phyloP scores from a whole-genome alignment of 805 yeast species.

The Myxozyma lipomycoides region DNA sequence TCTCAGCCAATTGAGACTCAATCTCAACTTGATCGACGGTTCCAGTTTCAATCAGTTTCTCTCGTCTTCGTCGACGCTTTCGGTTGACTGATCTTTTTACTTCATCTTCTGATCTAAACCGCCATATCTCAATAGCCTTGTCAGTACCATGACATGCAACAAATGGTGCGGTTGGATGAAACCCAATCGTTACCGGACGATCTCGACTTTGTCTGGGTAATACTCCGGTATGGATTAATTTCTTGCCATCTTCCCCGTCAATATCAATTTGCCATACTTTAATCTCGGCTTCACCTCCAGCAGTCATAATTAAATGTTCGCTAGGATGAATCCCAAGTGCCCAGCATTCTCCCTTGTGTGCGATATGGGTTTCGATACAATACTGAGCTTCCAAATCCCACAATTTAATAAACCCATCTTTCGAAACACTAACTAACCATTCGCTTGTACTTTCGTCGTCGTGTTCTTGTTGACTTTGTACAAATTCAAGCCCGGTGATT shows the following conservation, averaged over 20 bases:
- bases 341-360: constrained; percentile 95
- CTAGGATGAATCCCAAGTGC: constrained; percentile 50
- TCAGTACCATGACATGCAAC: constrained; percentile 77
- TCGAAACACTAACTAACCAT: constrained; percentile 71
- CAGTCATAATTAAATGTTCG: constrained; percentile 52
- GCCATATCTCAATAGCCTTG: constrained; percentile 71
- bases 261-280: constrained; percentile 78
- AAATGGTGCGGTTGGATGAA: constrained; percentile 42
- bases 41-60: constrained; percentile 50
- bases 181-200: constrained; percentile 59
- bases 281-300: constrained; percentile 76
- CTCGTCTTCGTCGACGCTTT: constrained; percentile 71
- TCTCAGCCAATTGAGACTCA: constrained; percentile 43
- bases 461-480: constrained; percentile 32
- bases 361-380: constrained; percentile 90
- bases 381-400: constrained; percentile 92
- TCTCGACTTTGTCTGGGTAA: constrained; percentile 54
- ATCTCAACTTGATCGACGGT: constrained; percentile 42
- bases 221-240: constrained; percentile 56
- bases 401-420: constrained; percentile 85
- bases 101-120: constrained; percentile 69
- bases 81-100: constrained; percentile 69
- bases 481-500: constrained; percentile 68
- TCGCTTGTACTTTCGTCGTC: constrained; percentile 42
- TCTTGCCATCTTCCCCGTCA: constrained; percentile 47